Conservation (phyloP, 1,139 yeast genomes). For the Saccharomyces hybrid region DNA sequence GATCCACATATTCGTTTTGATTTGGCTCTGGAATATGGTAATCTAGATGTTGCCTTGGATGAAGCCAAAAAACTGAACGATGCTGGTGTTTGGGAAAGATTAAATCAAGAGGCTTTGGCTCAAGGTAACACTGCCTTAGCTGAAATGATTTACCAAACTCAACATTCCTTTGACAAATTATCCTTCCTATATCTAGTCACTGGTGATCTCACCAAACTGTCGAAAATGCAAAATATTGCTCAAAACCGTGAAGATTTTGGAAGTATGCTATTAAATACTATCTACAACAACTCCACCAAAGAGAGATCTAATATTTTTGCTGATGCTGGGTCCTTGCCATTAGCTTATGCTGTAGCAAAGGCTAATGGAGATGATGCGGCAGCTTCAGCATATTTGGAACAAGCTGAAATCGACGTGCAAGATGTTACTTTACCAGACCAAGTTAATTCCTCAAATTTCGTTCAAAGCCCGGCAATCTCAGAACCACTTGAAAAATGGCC, state of each 20-base stretch:
- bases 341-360: slow-evolving; percentile 91
- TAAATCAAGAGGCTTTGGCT: slow-evolving; percentile 77
- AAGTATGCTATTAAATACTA: slow-evolving; percentile 74
- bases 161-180: slow-evolving; percentile 77
- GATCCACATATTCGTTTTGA: slow-evolving; percentile 96
- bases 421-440: slow-evolving; percentile 60
- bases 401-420: slow-evolving; percentile 56
- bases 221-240: slow-evolving; percentile 84
- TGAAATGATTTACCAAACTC: slow-evolving; percentile 84
- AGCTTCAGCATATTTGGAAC: slow-evolving; percentile 63
- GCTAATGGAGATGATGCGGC: slow-evolving; percentile 72
- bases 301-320: slow-evolving; percentile 70
- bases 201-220: slow-evolving; percentile 69
- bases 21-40: slow-evolving; percentile 89
- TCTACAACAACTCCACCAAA: slow-evolving; percentile 68
- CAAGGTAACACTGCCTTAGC: slow-evolving; percentile 87
- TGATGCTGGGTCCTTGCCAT: slow-evolving; percentile 73
- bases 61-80: slow-evolving; percentile 78
- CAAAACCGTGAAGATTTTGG: slow-evolving; percentile 79
- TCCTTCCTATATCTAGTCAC: slow-evolving; percentile 80
- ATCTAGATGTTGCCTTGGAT: slow-evolving; percentile 75
- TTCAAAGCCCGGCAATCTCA: slow-evolving; percentile 17
- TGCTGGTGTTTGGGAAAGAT: slow-evolving; percentile 66
- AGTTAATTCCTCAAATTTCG: slow-evolving; percentile 14
- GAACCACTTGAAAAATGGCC: slow-evolving; percentile 64